Evolutionary conservation across 306 rosid genomes (phyloP), one percentile per base, ranked within the genome.

Genomic region (Lupinus albus): DNA sequence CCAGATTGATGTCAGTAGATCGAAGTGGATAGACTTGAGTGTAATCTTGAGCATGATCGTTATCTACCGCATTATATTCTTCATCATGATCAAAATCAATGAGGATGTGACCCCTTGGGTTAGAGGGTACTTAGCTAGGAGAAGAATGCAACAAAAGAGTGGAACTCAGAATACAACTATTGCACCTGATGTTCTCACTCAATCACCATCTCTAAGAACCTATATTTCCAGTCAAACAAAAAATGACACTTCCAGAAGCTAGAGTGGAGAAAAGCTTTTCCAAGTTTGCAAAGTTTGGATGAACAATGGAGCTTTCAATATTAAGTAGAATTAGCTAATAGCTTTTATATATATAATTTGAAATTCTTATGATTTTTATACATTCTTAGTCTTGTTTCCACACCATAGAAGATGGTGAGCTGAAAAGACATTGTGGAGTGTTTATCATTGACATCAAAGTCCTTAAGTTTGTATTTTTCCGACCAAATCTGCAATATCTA

Each of bases 91-190:
- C 76, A 90, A 93, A 60, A 68, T 88, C 76, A 93, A 75, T 2
- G 97, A 93, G 65, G 97, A 93, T 42, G 92, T 90, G 16, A 88
- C 95, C 0, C 99, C 97, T 2, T 90, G 99, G 97, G 66, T 88
- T 3, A 76, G 97, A 79, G 95, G 97, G 17, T 88, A 82, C 48
- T 46, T 86, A 11, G 99, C 97, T 11, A 86, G 92, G 65, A 86
- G 99, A 73, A 88, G 88, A 63, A 81, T 93, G 85, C 84, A 83
- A 64, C 87, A 85, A 70, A 93, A 93, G 80, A 83, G 76, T 45
- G 91, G 84, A 44, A 61, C 60, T 7, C 93, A 84, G 25, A 82
- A 84, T 21, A 80, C 87, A 16, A 78, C 80, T 0, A 75, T 79
- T 71, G 76, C 92, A 16, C 90, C 94, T 6, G 79, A 80, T 58